These are phyloP conservation scores for Globisporangium iwayamae DNA, from an alignment of 352 stramenopile genomes.

Conservation along the genomic window DNA sequence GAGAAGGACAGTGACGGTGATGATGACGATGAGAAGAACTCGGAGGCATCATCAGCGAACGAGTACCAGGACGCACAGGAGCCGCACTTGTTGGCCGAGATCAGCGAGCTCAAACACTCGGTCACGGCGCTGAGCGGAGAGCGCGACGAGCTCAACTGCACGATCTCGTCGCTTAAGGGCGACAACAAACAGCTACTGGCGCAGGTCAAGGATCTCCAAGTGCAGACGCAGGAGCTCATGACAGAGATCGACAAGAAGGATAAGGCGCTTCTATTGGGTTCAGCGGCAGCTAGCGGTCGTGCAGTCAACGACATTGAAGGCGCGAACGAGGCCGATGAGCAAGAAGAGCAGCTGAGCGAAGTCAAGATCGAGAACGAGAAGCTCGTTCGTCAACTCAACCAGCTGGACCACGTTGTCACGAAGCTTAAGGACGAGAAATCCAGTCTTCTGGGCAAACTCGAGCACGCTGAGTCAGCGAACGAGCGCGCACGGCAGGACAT, in stretches of 20 bases:
- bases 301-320: slow-evolving; percentile 10
- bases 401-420: slow-evolving; percentile 43
- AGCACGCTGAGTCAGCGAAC: slow-evolving; percentile 38
- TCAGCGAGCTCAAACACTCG: slow-evolving; percentile 45
- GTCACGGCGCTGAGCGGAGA: slow-evolving; percentile 18
- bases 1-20: slow-evolving; percentile 14
- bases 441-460: slow-evolving; percentile 36
- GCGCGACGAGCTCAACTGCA: slow-evolving; percentile 11
- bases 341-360: slow-evolving; percentile 11
- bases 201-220: slow-evolving; percentile 24
- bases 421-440: slow-evolving; percentile 52
- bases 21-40: slow-evolving; percentile 29
- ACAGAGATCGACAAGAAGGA: slow-evolving; percentile 25
- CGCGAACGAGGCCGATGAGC: slow-evolving; percentile 7
- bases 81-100: slow-evolving; percentile 45
- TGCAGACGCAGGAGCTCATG: slow-evolving; percentile 3
- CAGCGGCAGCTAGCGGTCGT: neutral
- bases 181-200: slow-evolving; percentile 20
- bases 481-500: slow-evolving; percentile 30
- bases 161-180: slow-evolving; percentile 3
- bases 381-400: slow-evolving; percentile 36
- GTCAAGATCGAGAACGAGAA: slow-evolving; percentile 29
- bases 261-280: slow-evolving; percentile 7
- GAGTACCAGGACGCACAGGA: slow-evolving; percentile 62
- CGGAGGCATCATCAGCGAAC: slow-evolving; percentile 48